Evolutionary conservation across 495 filamentous ascomycete genomes (phyloP).

Genomic region (Halenospora varia): DNA sequence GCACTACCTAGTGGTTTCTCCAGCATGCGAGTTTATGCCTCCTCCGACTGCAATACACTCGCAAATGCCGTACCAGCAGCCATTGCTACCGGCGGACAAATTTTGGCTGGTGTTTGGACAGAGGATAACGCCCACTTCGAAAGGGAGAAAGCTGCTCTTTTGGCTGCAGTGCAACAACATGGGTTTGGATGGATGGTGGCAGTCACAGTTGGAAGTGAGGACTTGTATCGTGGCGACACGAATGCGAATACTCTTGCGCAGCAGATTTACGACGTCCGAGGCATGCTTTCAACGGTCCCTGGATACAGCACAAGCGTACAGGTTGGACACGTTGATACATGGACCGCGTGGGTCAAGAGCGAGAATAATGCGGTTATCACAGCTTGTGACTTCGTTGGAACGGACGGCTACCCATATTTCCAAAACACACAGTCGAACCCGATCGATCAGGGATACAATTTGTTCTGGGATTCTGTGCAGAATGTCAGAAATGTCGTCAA

Average conservation of each 20-base stretch:
- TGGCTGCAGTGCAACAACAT: slow-evolving; percentile 55
- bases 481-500: slow-evolving; percentile 43
- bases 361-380: slow-evolving; percentile 65
- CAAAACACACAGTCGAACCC: slow-evolving; percentile 63
- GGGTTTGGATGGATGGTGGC: slow-evolving; percentile 64
- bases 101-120: slow-evolving; percentile 81
- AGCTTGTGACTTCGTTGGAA: slow-evolving; percentile 72
- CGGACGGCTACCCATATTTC: slow-evolving; percentile 73
- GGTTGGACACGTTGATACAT: slow-evolving; percentile 90
- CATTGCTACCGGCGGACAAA: slow-evolving; percentile 62
- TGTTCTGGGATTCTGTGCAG: slow-evolving; percentile 60
- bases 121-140: slow-evolving; percentile 55
- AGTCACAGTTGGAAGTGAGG: slow-evolving; percentile 87
- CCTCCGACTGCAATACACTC: slow-evolving; percentile 44
- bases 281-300: slow-evolving; percentile 20
- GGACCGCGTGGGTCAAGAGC: slow-evolving; percentile 74
- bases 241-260: slow-evolving; percentile 13
- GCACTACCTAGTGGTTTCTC: slow-evolving; percentile 67
- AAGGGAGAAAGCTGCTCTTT: slow-evolving; percentile 67
- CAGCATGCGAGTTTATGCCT: slow-evolving; percentile 55
- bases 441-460: slow-evolving; percentile 53
- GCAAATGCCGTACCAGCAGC: slow-evolving; percentile 73
- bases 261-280: slow-evolving; percentile 23
- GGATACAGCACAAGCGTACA: slow-evolving; percentile 37
- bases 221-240: slow-evolving; percentile 68